Conservation (phyloP, 2,329 filamentous ascomycete genomes). For the Zymoseptoria brevis region DNA sequence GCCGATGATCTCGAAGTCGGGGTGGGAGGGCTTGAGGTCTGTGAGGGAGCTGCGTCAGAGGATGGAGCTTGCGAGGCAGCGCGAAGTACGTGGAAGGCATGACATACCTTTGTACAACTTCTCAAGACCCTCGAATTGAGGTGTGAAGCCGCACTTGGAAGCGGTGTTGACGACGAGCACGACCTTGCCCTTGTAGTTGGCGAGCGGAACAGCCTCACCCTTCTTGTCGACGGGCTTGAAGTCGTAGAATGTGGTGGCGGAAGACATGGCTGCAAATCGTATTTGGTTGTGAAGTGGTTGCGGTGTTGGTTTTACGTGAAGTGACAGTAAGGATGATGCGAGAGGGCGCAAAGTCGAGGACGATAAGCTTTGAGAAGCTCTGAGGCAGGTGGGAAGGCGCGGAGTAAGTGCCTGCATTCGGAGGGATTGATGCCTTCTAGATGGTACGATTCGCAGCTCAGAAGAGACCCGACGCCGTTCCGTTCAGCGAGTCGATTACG, state of each 20-base stretch:
- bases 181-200: slow-evolving; percentile 78
- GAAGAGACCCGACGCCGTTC: not conserved
- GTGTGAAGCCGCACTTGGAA: slow-evolving; percentile 97
- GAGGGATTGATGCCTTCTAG: not conserved
- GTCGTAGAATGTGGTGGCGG: slow-evolving; percentile 68
- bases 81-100: no score
- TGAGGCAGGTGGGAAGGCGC: not conserved
- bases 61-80: not conserved
- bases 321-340: not conserved
- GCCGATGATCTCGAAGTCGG: slow-evolving; percentile 76
- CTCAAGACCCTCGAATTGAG: slow-evolving; percentile 87
- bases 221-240: slow-evolving; percentile 64
- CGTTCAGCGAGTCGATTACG: not conserved
- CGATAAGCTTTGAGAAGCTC: not conserved
- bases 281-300: slow-evolving; percentile 1
- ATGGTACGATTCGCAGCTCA: not conserved
- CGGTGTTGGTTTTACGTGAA: not conserved
- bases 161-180: slow-evolving; percentile 95
- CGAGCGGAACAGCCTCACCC: slow-evolving; percentile 62
- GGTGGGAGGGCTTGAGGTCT: slow-evolving; percentile 58
- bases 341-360: not conserved
- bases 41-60: slow-evolving; percentile 1
- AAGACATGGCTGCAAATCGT: slow-evolving; percentile 49
- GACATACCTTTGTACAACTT: slow-evolving; percentile 63
- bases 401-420: not conserved